These are phyloP conservation scores for Phytophthora lateralis DNA, from an alignment of 352 stramenopile genomes.

Conservation along the genomic window DNA sequence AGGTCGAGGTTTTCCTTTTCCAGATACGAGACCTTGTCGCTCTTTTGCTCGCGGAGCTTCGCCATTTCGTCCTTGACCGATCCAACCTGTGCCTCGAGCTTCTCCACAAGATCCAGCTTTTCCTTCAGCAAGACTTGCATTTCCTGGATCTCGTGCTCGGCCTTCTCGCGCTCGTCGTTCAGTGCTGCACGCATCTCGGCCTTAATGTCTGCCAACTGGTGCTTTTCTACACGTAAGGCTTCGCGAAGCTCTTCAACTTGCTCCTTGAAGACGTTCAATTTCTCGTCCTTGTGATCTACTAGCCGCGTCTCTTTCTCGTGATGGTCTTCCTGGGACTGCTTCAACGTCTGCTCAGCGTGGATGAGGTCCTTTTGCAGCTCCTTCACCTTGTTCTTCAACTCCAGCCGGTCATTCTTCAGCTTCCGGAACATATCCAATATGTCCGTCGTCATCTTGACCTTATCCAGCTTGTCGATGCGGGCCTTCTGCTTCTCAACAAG, in stretches of 20 bases:
- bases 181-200: constrained; percentile 41
- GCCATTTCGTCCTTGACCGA: constrained; percentile 34
- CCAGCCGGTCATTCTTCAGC: constrained; percentile 61
- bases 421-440: constrained; percentile 73
- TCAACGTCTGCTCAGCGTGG: constrained; percentile 26
- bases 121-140: constrained; percentile 57
- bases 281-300: constrained; percentile 47
- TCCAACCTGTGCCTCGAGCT: constrained; percentile 41
- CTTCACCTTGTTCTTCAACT: constrained; percentile 54
- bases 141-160: constrained; percentile 52
- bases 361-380: constrained; percentile 38
- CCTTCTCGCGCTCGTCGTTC: constrained; percentile 53
- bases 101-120: constrained; percentile 49
- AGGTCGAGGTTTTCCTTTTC: constrained; percentile 76
- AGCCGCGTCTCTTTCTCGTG: constrained; percentile 31
- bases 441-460: constrained; percentile 85
- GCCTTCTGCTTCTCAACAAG: constrained; percentile 58
- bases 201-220: constrained; percentile 28
- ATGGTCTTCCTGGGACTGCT: constrained; percentile 5
- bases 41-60: constrained; percentile 35
- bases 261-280: constrained; percentile 44
- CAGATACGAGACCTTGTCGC: constrained; percentile 54
- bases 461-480: constrained; percentile 80
- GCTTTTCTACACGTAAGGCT: constrained; percentile 41
- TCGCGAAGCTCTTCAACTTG: constrained; percentile 51